Percentiles rank a stretch among this genome's conserved stretches.
These are phyloP conservation scores for Cubamyces lactineus DNA, from an alignment of 768 basidiomycete genomes.

Conservation along the genomic window DNA sequence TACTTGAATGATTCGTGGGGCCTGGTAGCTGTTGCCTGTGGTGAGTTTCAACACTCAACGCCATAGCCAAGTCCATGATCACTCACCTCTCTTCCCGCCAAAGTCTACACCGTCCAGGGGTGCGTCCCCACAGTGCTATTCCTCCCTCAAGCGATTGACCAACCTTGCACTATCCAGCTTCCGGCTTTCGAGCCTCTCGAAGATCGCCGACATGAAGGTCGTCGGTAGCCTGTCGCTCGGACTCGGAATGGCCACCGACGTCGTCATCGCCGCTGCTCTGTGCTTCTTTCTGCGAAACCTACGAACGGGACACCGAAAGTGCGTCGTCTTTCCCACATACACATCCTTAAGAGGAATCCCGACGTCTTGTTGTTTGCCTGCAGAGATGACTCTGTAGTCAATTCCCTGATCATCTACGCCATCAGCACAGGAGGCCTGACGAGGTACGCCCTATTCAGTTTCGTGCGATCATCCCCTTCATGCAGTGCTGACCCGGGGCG, in stretches of 20 bases:
- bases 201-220: constrained; percentile 49
- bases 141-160: background rate
- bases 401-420: constrained; percentile 58
- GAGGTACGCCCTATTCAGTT: constrained; percentile 41
- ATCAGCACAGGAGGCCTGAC: constrained; percentile 66
- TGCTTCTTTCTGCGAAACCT: constrained; percentile 58
- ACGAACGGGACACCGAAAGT: constrained; percentile 52
- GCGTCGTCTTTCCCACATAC: background rate
- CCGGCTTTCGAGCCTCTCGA: constrained; percentile 40
- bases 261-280: constrained; percentile 53
- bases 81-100: background rate
- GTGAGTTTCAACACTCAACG: constrained; percentile 30
- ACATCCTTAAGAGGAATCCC: background rate
- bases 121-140: constrained; percentile 29
- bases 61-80: background rate
- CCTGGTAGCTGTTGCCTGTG: constrained; percentile 41
- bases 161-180: constrained; percentile 13
- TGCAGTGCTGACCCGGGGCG: background rate
- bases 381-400: constrained; percentile 62
- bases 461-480: background rate
- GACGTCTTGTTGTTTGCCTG: background rate
- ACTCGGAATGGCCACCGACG: constrained; percentile 54
- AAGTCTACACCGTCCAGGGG: constrained; percentile 50
- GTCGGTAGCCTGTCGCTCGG: constrained; percentile 53
- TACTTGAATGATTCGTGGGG: background rate